Evolutionary conservation across 345 rosid genomes (phyloP).

Genomic region (Mallotus nudiflorus): DNA sequence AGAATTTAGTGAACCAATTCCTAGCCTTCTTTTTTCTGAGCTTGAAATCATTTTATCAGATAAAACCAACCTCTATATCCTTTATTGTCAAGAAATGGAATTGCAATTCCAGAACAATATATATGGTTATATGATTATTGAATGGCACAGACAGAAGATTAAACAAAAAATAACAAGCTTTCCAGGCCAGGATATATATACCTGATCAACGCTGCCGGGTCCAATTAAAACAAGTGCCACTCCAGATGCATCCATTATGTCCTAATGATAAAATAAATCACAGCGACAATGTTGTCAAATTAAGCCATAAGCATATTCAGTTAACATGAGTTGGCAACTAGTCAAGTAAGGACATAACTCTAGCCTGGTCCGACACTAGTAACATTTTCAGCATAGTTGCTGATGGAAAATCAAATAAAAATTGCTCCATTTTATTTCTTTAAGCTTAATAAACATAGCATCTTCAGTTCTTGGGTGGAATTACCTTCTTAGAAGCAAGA

Average conservation of each 20-base stretch:
- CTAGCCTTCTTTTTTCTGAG: no score
- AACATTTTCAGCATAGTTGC: no score
- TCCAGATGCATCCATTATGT: constrained; percentile 75
- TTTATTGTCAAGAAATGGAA: not conserved
- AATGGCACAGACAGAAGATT: not conserved
- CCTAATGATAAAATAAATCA: constrained; percentile 41
- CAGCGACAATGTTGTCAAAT: constrained; percentile 4
- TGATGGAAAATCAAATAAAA: no score
- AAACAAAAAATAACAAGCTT: not conserved
- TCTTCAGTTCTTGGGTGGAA: not conserved
- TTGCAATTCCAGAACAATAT: not conserved
- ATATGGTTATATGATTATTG: not conserved
- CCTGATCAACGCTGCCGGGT: constrained; percentile 88
- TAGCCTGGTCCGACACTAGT: no score
- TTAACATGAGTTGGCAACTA: not conserved
- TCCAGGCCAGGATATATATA: constrained; percentile 17
- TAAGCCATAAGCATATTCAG: not conserved
- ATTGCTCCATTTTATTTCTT: no score
- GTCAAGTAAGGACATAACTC: not conserved
- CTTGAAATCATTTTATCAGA: no score
- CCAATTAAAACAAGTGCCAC: constrained; percentile 79
- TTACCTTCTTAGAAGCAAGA: constrained; percentile 84
- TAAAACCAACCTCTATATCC: no score
- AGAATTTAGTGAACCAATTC: no score
- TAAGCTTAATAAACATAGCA: not conserved